Base-by-base conservation (phyloP, 371 early-diverging fungal genomes). In the Mucor mucedo region DNA sequence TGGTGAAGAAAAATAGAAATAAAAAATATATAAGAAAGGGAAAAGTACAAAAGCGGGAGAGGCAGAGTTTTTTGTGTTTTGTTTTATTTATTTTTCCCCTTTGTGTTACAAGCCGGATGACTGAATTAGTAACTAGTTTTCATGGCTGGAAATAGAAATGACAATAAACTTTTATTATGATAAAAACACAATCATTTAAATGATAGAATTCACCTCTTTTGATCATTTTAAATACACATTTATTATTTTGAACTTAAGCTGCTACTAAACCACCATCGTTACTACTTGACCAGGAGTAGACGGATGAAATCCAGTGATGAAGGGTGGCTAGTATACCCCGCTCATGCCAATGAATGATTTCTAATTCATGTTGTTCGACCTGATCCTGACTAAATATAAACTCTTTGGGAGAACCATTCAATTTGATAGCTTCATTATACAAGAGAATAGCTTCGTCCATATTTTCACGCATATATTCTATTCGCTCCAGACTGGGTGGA, bases 381-480 rank as follows among this genome's bases (percentile, higher is more conserved):
- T 28, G 11, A 28, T 61, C 50, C 38, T 52, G 28, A 41, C 40
- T 57, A 38, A 69, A 59, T 13, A 60, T 40, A 47, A 59, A 68
- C 2, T 69, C 69, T 6, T 41, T 55, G 13, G 78, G 72, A 9
- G 59, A 68, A 5, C 80, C 83, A 61, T 82, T 82, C 6, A 78
- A 21, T 16, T 66, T 52, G 6, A 82, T 38, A 0, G 80, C 27
- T 8, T 82, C 69, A 35, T 71, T 54, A 32, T 82, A 79, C 1
- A 82, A 7, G 38, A 13, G 27, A 4, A 75, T 50, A 0, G 82
- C 82, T 60, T 71, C 78, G 10, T 76, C 72, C 71, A 82, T 69
- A 57, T 82, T 52, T 30, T 74, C 73, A 8, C 50, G 69, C 76
- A 82, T 77, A n/a, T 82, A 79, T 8, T 72, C 71, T 2, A 82